Evolutionary conservation across 257 asterid species (phyloP).

Genomic region (Henckelia pumila): DNA sequence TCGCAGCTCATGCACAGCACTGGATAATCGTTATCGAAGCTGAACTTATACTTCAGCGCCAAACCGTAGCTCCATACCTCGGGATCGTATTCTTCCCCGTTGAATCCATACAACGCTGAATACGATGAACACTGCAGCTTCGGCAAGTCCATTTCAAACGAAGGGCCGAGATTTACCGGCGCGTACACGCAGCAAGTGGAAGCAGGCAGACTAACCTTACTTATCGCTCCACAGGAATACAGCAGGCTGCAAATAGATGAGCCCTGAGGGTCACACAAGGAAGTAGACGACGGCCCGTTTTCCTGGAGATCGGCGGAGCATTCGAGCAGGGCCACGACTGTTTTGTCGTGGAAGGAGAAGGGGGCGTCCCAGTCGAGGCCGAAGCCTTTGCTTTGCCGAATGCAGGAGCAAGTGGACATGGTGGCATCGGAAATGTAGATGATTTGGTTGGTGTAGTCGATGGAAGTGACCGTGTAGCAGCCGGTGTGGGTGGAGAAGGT

Average conservation of each 20-base stretch:
- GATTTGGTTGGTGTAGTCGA: conserved; percentile 58
- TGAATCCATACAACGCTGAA: conserved; percentile 62
- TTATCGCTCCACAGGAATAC: conserved; percentile 60
- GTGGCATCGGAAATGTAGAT: conserved; percentile 67
- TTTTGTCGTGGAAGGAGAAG: conserved; percentile 56
- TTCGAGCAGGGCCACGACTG: conserved; percentile 63
- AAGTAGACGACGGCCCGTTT: background rate
- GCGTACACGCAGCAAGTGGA: conserved; percentile 76
- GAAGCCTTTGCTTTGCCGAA: conserved; percentile 73
- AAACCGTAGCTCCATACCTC: conserved; percentile 71
- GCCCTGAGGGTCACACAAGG: conserved; percentile 60
- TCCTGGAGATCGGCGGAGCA: conserved; percentile 40
- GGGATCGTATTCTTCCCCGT: conserved; percentile 53
- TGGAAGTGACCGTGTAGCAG: conserved; percentile 66
- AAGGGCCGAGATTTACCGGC: conserved; percentile 85
- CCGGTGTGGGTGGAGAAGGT: conserved; percentile 65
- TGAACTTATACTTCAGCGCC: conserved; percentile 69
- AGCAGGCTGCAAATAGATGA: conserved; percentile 48
- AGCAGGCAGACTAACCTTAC: conserved; percentile 48
- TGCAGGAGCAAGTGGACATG: conserved; percentile 79
- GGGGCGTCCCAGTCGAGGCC: conserved; percentile 82
- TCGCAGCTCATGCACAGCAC: conserved; percentile 64
- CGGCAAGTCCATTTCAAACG: conserved; percentile 68
- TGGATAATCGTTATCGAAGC: conserved; percentile 68
- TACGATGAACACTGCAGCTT: conserved; percentile 62